phyloP scores from a whole-genome alignment of 768 basidiomycete genomes.

The Gymnopilus junonius region DNA sequence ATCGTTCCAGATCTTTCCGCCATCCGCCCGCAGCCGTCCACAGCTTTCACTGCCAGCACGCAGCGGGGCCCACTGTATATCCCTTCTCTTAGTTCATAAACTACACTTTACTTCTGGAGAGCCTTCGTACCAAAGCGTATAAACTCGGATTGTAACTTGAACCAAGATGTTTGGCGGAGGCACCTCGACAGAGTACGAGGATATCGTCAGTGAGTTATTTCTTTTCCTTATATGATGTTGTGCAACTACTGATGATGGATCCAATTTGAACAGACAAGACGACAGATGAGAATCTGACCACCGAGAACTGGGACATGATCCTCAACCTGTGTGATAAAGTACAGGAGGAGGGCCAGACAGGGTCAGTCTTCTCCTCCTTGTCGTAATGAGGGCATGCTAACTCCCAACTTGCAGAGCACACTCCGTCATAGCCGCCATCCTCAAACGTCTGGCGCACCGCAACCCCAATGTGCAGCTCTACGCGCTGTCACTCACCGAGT shows the following conservation, averaged over 20 bases:
- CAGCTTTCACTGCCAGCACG: too few relatives aligned
- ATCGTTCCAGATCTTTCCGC: too few relatives aligned
- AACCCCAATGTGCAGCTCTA: constrained; percentile 98
- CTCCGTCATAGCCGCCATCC: constrained; percentile 78
- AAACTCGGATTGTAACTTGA: too few relatives aligned
- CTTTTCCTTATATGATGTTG: background rate
- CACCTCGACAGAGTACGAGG: constrained; percentile 81
- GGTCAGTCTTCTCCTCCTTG: constrained; percentile 51
- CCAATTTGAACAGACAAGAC: constrained; percentile 69
- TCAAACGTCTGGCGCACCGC: constrained; percentile 92
- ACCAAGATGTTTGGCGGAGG: constrained; percentile 76
- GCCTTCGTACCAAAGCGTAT: too few relatives aligned
- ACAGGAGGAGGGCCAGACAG: constrained; percentile 81
- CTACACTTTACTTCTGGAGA: too few relatives aligned
- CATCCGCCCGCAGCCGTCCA: too few relatives aligned
- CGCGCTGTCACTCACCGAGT: constrained; percentile 84
- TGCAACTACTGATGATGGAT: constrained; percentile 12
- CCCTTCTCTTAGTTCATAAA: too few relatives aligned
- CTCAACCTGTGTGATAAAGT: constrained; percentile 97
- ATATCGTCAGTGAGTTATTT: constrained; percentile 77
- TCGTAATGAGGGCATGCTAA: background rate
- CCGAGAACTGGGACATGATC: constrained; percentile 96
- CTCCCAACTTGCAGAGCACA: constrained; percentile 65
- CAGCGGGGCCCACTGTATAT: too few relatives aligned
- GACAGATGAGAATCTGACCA: constrained; percentile 95